Evolutionary conservation across 768 basidiomycete genomes (phyloP), one percentile per base, ranked within the genome.

Genomic region (Coprinopsis cinerea): DNA sequence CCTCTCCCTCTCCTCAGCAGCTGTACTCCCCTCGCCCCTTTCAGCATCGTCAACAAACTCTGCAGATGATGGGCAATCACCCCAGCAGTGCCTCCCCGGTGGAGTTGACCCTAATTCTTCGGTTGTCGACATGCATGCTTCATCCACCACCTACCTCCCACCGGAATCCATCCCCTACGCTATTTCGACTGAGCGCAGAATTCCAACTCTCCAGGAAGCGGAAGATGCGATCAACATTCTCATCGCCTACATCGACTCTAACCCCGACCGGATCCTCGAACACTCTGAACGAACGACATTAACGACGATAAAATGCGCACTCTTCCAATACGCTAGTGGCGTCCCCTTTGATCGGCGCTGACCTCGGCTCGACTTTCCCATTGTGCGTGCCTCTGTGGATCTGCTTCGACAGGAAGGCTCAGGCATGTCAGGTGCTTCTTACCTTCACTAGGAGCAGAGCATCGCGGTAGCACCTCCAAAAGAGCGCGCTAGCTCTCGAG

Each of bases 151-250:
- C 63, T 17, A 66, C 61, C 25, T 64, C 65, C 42, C 66, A 61
- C 39, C 60, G 51, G 43, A 34, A 9, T n/a, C 58, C 57, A 18
- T 57, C 65, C 24, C 72, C 76, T 17, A 69, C 73, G 43, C 58
- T 73, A n/a, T 58, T 63, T 0, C 24, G 27, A 27, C 11, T 5
- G 23, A 1, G 15, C 20, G 6, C 13, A 25, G 18, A 1, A n/a
- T 44, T 17, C 20, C 10, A 9, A 13, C 42, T 26, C 26, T 42
- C 11, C 37, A 25, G 15, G 76, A 81, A 44, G 81, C 76, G 1
- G 76, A 83, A 44, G 71, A 72, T 9, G 75, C 79, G 22, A 62
- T 83, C 46, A 72, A 78, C 59, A 77, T 67, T 54, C 67, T 85
- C 49, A 70, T 83, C 53, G 37, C 64, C 11, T 85, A 74, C 53